These are phyloP conservation scores for Acacia confusa DNA, from an alignment of 306 rosid genomes.

Conservation along the genomic window DNA sequence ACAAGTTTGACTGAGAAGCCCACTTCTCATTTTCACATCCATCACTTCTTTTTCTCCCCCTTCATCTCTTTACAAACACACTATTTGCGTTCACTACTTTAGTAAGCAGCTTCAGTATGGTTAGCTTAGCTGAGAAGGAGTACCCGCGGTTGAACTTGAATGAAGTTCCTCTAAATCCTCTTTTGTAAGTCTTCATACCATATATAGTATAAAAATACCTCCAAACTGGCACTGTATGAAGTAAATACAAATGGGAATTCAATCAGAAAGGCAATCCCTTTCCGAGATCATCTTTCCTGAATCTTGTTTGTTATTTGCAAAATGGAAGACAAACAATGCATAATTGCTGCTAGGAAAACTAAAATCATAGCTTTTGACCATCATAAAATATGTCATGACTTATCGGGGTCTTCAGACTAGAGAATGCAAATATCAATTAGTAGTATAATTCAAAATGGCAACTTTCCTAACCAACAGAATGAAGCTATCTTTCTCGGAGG, in stretches of 20 bases:
- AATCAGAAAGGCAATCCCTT: background rate
- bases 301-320: background rate
- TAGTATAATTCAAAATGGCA: background rate
- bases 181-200: background rate
- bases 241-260: background rate
- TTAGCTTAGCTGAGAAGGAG: background rate
- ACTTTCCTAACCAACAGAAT: background rate
- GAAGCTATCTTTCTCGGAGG: background rate
- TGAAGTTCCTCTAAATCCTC: background rate
- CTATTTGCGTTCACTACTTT: background rate
- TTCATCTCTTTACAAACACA: background rate
- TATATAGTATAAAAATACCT: background rate
- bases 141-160: background rate
- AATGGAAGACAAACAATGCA: background rate
- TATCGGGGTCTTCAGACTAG: background rate
- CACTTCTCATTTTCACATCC: background rate
- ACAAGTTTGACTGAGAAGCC: background rate
- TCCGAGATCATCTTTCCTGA: background rate
- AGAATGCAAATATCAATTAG: background rate
- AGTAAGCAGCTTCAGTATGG: background rate
- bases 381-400: background rate
- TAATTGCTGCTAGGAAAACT: background rate
- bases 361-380: background rate
- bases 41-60: background rate
- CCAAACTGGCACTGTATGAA: background rate